phyloP scores from a whole-genome alignment of 2,329 filamentous ascomycete genomes.

The Epicoccum nigrum region DNA sequence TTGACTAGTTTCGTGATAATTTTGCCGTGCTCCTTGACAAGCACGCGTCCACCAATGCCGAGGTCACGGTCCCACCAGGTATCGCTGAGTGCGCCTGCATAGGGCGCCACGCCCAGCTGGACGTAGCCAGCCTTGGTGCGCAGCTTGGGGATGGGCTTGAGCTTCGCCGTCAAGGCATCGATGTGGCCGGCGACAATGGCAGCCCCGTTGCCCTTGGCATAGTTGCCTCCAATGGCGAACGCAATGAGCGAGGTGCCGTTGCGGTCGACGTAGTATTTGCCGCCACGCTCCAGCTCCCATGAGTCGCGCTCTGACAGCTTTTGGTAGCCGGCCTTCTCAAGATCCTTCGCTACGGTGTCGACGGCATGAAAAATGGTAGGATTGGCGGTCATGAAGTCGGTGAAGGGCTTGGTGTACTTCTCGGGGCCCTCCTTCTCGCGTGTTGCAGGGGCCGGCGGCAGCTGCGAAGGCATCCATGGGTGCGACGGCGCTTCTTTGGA shows the following conservation, averaged over 20 bases:
- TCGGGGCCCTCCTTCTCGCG: constrained; percentile 39
- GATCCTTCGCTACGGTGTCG: constrained; percentile 74
- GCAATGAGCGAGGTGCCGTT: constrained; percentile 87
- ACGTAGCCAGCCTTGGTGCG: constrained; percentile 84
- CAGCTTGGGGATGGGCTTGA: constrained; percentile 90
- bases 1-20: constrained; percentile 84
- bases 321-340: constrained; percentile 74
- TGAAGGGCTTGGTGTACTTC: constrained; percentile 79
- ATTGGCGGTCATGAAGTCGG: constrained; percentile 84
- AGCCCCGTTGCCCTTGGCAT: constrained; percentile 83
- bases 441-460: constrained; percentile 19
- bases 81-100: constrained; percentile 82
- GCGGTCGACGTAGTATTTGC: constrained; percentile 86
- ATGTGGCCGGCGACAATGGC: constrained; percentile 92
- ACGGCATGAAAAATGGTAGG: constrained; percentile 95
- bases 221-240: constrained; percentile 80
- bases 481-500: constrained; percentile 22
- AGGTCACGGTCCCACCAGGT: constrained; percentile 99
- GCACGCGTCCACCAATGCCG: constrained; percentile 84
- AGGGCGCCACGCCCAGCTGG: constrained; percentile 90
- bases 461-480: constrained; percentile 21
- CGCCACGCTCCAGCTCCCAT: constrained; percentile 82
- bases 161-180: constrained; percentile 84
- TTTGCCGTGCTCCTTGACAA: constrained; percentile 81
- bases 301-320: constrained; percentile 79